A percentile compares a stretch with the other conserved stretches of the same genome.
phyloP scores from a whole-genome alignment of 2,329 filamentous ascomycete genomes.

The Hypoxylon sp. region DNA sequence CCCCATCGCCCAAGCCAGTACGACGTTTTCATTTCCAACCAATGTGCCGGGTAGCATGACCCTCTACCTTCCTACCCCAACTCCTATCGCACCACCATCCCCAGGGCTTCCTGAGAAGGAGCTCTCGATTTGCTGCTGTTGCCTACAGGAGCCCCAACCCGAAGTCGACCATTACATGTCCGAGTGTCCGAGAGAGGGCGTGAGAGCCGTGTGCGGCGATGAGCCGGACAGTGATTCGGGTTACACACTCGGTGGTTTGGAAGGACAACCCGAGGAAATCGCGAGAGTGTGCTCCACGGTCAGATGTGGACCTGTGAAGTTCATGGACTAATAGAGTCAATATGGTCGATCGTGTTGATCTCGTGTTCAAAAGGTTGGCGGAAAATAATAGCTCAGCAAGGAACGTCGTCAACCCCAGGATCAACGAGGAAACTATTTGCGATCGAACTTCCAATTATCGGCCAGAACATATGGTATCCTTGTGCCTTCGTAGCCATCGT shows the following conservation, averaged over 20 bases:
- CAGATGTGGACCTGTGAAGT: conserved; percentile 1
- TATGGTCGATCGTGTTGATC: not conserved
- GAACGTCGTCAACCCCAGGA: not conserved
- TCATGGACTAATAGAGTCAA: not conserved
- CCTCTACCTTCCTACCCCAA: conserved; percentile 3
- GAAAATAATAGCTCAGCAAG: not conserved
- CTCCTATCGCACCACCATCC: not conserved
- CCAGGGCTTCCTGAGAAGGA: conserved; percentile 1
- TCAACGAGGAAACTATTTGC: conserved; percentile 10
- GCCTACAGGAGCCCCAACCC: not conserved
- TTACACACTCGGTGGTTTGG: conserved; percentile 19
- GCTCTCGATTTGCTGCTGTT: conserved; percentile 21
- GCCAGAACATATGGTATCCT: not conserved
- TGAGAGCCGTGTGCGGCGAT: conserved; percentile 13
- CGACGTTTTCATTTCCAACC: not conserved
- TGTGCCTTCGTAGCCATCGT: not conserved
- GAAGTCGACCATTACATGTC: conserved; percentile 8
- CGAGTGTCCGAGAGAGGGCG: conserved; percentile 15
- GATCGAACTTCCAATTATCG: conserved; percentile 20
- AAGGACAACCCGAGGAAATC: conserved; percentile 24
- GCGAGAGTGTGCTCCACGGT: conserved; percentile 13
- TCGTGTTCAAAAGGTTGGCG: not conserved
- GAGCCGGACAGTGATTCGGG: conserved; percentile 1
- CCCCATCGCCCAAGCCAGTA: conserved; percentile 1
- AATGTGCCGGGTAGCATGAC: conserved; percentile 22